Evolutionary conservation across 2,329 filamentous ascomycete genomes (phyloP).

Genomic region (Hymenoscyphus fructigenus): DNA sequence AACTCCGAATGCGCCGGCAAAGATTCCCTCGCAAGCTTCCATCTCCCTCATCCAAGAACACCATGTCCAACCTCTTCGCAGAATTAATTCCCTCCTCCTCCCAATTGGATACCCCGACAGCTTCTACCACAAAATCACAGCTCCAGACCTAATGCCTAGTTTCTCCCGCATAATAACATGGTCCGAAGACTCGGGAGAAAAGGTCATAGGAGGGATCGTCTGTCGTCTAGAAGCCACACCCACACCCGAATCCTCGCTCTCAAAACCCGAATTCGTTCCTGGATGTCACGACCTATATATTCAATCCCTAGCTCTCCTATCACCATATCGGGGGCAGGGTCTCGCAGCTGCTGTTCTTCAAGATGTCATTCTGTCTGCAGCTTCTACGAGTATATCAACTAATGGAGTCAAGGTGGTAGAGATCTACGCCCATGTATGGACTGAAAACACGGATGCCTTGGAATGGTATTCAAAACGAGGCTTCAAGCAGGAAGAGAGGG

Average conservation of each 20-base stretch:
- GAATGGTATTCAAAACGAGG: conserved; percentile 61
- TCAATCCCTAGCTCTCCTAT: conserved; percentile 61
- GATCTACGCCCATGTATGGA: conserved; percentile 68
- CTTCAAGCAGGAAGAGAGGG: conserved; percentile 48
- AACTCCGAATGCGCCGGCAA: conserved; percentile 25
- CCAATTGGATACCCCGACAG: conserved; percentile 62
- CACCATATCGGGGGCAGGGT: conserved; percentile 61
- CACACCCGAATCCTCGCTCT: conserved; percentile 18
- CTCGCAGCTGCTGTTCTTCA: conserved; percentile 56
- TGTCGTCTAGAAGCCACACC: conserved; percentile 56
- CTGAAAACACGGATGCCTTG: conserved; percentile 61
- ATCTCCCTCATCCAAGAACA: conserved; percentile 51
- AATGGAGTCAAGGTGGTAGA: conserved; percentile 36
- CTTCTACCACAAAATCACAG: conserved; percentile 58
- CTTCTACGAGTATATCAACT: conserved; percentile 13
- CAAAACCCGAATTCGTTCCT: conserved; percentile 18
- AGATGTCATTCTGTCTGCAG: conserved; percentile 34
- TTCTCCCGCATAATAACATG: conserved; percentile 63
- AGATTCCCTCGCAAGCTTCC: conserved; percentile 46
- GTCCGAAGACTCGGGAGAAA: conserved; percentile 45
- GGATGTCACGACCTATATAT: conserved; percentile 58
- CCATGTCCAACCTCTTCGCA: conserved; percentile 58
- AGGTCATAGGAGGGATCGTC: conserved; percentile 61
- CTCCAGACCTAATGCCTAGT: conserved; percentile 47
- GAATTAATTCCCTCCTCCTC: conserved; percentile 65